Percentiles rank a stretch among this genome's conserved stretches.
These are phyloP conservation scores for Tetrapisispora fleetii DNA, from an alignment of 805 yeast species.

Conservation along the genomic window DNA sequence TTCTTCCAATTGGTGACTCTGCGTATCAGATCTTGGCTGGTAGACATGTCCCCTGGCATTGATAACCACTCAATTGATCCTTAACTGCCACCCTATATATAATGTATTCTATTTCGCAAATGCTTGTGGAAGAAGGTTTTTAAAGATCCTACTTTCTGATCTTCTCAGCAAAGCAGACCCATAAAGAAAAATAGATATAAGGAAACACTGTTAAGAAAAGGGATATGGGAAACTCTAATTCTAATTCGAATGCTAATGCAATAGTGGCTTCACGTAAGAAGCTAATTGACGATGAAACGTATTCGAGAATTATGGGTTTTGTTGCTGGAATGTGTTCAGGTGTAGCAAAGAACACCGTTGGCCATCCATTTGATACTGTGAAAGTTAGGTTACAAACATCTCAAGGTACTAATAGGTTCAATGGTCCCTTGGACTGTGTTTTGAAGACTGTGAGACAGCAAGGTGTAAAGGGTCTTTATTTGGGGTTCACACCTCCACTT, in stretches of 20 bases:
- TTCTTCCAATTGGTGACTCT: not conserved
- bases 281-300: slow-evolving; percentile 15
- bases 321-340: slow-evolving; percentile 87
- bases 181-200: too few relatives aligned
- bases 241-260: not conserved
- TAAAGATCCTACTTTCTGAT: too few relatives aligned
- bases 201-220: too few relatives aligned
- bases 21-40: not conserved
- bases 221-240: not conserved
- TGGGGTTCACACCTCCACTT: slow-evolving; percentile 88
- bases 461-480: slow-evolving; percentile 70
- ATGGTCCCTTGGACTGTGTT: slow-evolving; percentile 39
- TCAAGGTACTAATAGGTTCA: slow-evolving; percentile 68
- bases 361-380: slow-evolving; percentile 93
- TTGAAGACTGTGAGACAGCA: slow-evolving; percentile 39
- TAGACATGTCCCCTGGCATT: too few relatives aligned
- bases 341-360: slow-evolving; percentile 74
- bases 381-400: slow-evolving; percentile 89
- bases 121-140: too few relatives aligned
- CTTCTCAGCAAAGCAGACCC: too few relatives aligned
- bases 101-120: too few relatives aligned
- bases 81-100: too few relatives aligned
- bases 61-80: too few relatives aligned
- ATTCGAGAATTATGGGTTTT: slow-evolving; percentile 47
- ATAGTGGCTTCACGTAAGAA: not conserved